phyloP scores from a whole-genome alignment of 495 filamentous ascomycete genomes.

The Sordaria brevicollis region DNA sequence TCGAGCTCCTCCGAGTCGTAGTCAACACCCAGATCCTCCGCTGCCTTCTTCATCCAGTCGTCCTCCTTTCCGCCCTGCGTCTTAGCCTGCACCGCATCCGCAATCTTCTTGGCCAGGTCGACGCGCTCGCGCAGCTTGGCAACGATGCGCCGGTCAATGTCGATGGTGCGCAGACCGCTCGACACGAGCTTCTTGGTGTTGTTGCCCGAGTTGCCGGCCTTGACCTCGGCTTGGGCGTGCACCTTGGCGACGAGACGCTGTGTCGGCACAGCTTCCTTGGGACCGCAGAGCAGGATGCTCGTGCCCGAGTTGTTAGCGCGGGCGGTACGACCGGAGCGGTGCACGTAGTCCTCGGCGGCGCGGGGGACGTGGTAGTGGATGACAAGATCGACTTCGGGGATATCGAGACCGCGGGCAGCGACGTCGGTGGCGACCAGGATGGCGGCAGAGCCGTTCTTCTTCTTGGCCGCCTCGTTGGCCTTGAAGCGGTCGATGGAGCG shows the following conservation, averaged over 20 bases:
- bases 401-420: conserved; percentile 92
- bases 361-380: conserved; percentile 94
- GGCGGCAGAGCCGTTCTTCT: conserved; percentile 36
- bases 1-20: conserved; percentile 83
- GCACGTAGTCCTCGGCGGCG: conserved; percentile 85
- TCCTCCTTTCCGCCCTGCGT: conserved; percentile 76
- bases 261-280: conserved; percentile 80
- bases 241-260: conserved; percentile 80
- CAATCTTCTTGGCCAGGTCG: conserved; percentile 68
- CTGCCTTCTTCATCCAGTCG: conserved; percentile 71
- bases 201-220: conserved; percentile 39
- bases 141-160: conserved; percentile 73
- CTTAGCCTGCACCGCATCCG: conserved; percentile 74
- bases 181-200: conserved; percentile 37
- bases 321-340: conserved; percentile 90
- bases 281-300: conserved; percentile 79
- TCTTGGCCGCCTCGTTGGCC: conserved; percentile 33
- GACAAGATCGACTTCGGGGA: conserved; percentile 74
- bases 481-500: conserved; percentile 89
- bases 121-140: conserved; percentile 63
- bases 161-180: conserved; percentile 46
- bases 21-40: conserved; percentile 89
- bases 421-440: conserved; percentile 91
- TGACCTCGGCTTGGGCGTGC: conserved; percentile 41
- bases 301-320: conserved; percentile 67